Percentiles rank a stretch among this genome's conserved stretches.
phyloP scores from a whole-genome alignment of 805 yeast species.

The Lachancea lanzarotensis region DNA sequence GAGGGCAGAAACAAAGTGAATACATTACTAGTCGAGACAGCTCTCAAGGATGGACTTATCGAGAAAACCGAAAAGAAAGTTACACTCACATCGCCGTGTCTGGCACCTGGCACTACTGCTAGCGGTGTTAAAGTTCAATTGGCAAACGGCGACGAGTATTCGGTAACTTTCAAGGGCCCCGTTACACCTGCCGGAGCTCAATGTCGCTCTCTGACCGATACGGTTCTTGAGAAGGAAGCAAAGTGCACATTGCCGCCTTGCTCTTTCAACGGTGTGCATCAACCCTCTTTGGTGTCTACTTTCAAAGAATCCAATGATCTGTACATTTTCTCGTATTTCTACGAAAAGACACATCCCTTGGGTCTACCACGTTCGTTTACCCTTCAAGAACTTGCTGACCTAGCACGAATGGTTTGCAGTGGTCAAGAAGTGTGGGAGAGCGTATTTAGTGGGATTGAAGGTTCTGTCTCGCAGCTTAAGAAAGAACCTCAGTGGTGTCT shows the following conservation, averaged over 20 bases:
- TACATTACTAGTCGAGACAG: slow-evolving; percentile 49
- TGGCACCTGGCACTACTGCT: slow-evolving; percentile 70
- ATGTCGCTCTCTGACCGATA: slow-evolving; percentile 81
- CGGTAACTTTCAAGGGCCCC: slow-evolving; percentile 63
- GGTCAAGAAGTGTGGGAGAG: slow-evolving; percentile 73
- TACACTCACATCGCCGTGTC: slow-evolving; percentile 70
- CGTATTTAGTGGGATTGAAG: slow-evolving; percentile 58
- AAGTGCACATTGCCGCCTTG: slow-evolving; percentile 76
- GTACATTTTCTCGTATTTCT: slow-evolving; percentile 89
- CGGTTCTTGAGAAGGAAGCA: slow-evolving; percentile 73
- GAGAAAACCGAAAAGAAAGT: slow-evolving; percentile 36
- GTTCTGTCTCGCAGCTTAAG: slow-evolving; percentile 57
- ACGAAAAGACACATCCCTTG: slow-evolving; percentile 87
- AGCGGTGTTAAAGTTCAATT: slow-evolving; percentile 55
- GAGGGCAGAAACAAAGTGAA: slow-evolving; percentile 86
- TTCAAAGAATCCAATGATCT: slow-evolving; percentile 70
- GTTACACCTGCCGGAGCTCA: slow-evolving; percentile 62
- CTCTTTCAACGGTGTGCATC: slow-evolving; percentile 95
- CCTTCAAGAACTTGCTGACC: slow-evolving; percentile 71
- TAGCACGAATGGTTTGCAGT: slow-evolving; percentile 77
- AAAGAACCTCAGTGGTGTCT: slow-evolving; percentile 91
- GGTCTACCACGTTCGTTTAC: slow-evolving; percentile 93
- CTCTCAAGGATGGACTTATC: slow-evolving; percentile 38
- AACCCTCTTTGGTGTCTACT: slow-evolving; percentile 79
- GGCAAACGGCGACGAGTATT: slow-evolving; percentile 40